Percentiles rank a stretch among this genome's conserved stretches.
Conservation (phyloP, 345 rosid genomes). For the Aquilaria yunnanensis region DNA sequence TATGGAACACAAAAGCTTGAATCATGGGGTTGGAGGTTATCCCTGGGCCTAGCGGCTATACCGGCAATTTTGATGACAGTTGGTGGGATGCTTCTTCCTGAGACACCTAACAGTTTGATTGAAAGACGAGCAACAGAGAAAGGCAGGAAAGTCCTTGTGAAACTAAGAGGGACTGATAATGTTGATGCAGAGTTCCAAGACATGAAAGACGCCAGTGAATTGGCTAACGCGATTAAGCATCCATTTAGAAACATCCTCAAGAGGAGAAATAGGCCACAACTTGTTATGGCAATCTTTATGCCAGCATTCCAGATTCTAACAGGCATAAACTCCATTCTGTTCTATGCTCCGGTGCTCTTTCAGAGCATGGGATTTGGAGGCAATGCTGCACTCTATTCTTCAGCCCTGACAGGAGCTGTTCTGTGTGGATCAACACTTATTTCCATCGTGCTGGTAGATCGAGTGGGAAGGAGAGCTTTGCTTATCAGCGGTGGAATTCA, state of each 20-base stretch:
- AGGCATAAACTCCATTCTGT: conserved; percentile 88
- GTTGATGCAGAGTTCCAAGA: conserved; percentile 82
- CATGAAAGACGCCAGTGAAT: conserved; percentile 79
- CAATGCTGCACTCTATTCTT: conserved; percentile 77
- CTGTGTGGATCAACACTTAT: conserved; percentile 75
- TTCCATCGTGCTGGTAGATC: conserved; percentile 73
- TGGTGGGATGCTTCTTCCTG: conserved; percentile 72
- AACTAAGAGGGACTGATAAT: conserved; percentile 64
- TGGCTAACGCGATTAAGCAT: conserved; percentile 76
- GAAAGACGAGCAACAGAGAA: conserved; percentile 51
- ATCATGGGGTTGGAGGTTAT: conserved; percentile 97
- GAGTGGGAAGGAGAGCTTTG: conserved; percentile 59
- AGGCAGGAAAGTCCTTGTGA: conserved; percentile 62
- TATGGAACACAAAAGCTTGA: conserved; percentile 72
- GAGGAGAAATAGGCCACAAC: conserved; percentile 70
- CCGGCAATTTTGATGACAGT: conserved; percentile 81
- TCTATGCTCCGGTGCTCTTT: conserved; percentile 90
- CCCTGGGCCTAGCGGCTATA: conserved; percentile 79
- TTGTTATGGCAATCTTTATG: conserved; percentile 79
- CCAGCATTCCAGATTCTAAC: conserved; percentile 88
- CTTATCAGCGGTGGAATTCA: conserved; percentile 88
- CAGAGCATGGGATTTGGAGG: conserved; percentile 85
- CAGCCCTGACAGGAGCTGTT: conserved; percentile 95
- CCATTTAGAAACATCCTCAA: conserved; percentile 78
- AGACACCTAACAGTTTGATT: conserved; percentile 87